Evolutionary conservation across 345 rosid genomes (phyloP).

Genomic region (Stellera chamaejasme): DNA sequence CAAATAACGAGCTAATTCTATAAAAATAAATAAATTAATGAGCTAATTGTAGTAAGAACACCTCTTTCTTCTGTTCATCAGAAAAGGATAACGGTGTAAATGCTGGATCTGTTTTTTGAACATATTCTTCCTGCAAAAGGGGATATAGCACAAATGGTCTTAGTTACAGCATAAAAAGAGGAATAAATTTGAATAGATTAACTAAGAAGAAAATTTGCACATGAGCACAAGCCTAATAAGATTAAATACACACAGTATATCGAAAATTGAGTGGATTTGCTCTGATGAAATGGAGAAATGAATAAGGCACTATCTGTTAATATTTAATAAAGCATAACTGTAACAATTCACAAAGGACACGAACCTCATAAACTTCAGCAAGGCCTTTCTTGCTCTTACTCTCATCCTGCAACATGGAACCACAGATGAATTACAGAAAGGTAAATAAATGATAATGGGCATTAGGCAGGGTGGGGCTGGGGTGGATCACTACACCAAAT

Average conservation of each 20-base stretch:
- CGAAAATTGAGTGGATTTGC: too few relatives aligned
- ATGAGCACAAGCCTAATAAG: not conserved
- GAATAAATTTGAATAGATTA: not conserved
- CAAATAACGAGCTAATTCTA: too few relatives aligned
- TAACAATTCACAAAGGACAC: slow-evolving; percentile 12
- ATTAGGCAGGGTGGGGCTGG: slow-evolving; percentile 1
- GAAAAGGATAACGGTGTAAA: slow-evolving; percentile 63
- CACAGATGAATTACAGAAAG: not conserved
- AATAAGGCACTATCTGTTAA: not conserved
- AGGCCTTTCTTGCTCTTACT: slow-evolving; percentile 93
- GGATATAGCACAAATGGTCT: not conserved
- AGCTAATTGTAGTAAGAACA: not conserved
- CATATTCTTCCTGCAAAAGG: slow-evolving; percentile 70
- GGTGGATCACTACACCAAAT: not conserved
- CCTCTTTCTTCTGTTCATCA: slow-evolving; percentile 91
- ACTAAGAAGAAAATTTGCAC: not conserved
- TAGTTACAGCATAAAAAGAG: not conserved
- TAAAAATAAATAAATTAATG: too few relatives aligned
- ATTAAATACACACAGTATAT: not conserved
- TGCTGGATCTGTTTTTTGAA: slow-evolving; percentile 57
- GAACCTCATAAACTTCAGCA: slow-evolving; percentile 95
- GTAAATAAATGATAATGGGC: not conserved
- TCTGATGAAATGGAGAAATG: too few relatives aligned
- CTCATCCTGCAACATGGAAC: slow-evolving; percentile 59
- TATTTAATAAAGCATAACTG: not conserved